Base-by-base conservation (phyloP, 2,329 filamentous ascomycete species). In the Madurella mycetomatis region DNA sequence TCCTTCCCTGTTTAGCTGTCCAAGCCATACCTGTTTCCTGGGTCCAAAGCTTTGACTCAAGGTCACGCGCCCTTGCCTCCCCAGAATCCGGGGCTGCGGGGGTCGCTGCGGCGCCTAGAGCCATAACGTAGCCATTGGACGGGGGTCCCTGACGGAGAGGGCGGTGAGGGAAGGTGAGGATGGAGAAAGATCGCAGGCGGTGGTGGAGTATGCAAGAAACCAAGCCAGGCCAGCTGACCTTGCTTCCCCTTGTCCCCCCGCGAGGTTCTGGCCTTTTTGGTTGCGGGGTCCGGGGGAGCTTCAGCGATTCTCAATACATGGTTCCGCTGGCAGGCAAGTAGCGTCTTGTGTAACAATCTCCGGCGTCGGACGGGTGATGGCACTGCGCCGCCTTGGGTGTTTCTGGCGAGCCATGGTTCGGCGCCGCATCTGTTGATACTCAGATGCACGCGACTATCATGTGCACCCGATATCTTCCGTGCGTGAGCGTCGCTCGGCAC, bases 261-360 rank as follows among this genome's bases (percentile, higher is more conserved):
- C 25, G 25, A 25, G 25, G 41, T 30, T 40, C 53, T 54, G 50
- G 53, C 48, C 37, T 15, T 34, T 34, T 46, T n/a, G 41, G 39
- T 31, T 53, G 54, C 41, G 54, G 54, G 41, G 54, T 53, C 54
- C 44, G 54, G 54, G 54, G 54, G 53, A 56, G 45, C 40, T 11
- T 49, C 46, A 13, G 34, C 4, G 34, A 37, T 11, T 37, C 34
- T 11, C 34, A 11, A 4, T 9, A 37, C 34, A 37, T 25, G 25
- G 25, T 25, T 25, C 25, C 1, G 32, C 31, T 49, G 45, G 49
- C 37, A 51, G 25, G 16, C 4, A 3, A 25, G 25, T 42, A 43
- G 44, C 42, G 19, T 18, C n/a, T 30, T 15, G 44, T 17, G n/a
- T 9, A 37, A 7, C 8, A 30, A 32, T 12, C 40, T 41, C 17